phyloP scores from a whole-genome alignment of 2,329 filamentous ascomycete species.

The Phoma sp. region DNA sequence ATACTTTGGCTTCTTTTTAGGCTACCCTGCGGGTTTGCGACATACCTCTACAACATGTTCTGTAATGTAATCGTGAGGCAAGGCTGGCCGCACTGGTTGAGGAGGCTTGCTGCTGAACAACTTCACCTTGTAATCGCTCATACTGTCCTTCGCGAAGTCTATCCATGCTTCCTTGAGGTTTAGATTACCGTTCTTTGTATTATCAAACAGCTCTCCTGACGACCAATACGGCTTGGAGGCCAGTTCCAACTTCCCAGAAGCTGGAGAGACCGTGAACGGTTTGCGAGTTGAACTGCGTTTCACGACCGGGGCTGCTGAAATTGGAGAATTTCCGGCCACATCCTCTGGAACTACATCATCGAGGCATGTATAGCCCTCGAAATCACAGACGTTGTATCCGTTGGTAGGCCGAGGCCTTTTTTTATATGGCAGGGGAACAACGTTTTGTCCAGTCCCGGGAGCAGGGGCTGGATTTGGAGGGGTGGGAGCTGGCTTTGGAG shows the following conservation, averaged over 20 bases:
- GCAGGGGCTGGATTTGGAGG: conserved; percentile 1
- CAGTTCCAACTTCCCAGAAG: conserved; percentile 1
- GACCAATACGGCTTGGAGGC: background rate
- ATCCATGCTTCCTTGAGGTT: conserved; percentile 5
- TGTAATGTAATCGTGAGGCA: conserved; percentile 6
- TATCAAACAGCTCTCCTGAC: background rate
- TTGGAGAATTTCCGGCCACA: background rate
- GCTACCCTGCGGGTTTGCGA: background rate
- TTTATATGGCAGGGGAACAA: conserved; percentile 5
- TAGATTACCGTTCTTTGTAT: background rate
- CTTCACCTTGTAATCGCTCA: conserved; percentile 3
- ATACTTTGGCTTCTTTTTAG: conserved; percentile 4
- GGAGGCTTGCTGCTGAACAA: conserved; percentile 2
- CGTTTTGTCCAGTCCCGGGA: conserved; percentile 2
- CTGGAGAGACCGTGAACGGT: background rate
- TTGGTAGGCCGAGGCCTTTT: conserved; percentile 5
- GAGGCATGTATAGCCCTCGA: conserved; percentile 5
- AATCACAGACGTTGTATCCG: conserved; percentile 4
- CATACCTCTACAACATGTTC: conserved; percentile 10
- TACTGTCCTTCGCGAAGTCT: conserved; percentile 2
- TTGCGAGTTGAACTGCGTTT: conserved; percentile 4
- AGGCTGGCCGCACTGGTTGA: background rate
- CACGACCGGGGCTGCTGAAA: background rate
- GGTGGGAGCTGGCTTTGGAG: background rate
- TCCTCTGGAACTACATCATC: conserved; percentile 1